Base-by-base conservation (phyloP, 2,329 filamentous ascomycete genomes). In the Trichoderma sp. region DNA sequence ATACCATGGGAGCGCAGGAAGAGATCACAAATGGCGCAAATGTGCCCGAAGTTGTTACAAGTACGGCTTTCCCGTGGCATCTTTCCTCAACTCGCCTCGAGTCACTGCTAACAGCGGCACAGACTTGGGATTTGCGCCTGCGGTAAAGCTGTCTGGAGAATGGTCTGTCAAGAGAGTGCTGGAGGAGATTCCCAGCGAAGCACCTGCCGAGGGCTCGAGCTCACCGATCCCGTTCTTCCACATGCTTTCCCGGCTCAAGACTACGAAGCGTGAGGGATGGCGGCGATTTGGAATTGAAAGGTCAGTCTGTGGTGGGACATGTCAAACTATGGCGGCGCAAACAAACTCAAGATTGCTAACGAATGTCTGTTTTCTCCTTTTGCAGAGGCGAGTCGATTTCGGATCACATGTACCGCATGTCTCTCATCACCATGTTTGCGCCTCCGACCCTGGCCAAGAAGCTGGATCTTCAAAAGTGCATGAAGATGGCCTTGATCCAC, bases 341-440 rank as follows among this genome's bases (percentile, higher is more conserved):
- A 43, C 16, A 43, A 43, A 10, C 4, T n/a, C 19, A 47, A 24
- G 21, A 16, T 4, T 31, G 37, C 55, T 53, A 55, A 68, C 49
- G 2, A 37, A 35, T 29, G 27, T 19, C 13, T 16, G 5, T 33
- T 29, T 21, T 14, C 72, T 52, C 16, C 24, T 10, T 29, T 37
- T 29, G 13, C 72, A 89, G 86, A 69, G 92, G 93, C 78, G 96
- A 99, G 81, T 97, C 93, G 2, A 97, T 99, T 77, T 88, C 93
- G 66, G 96, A 99, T 83, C 96, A 99, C 86, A 99, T 99, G 96
- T 99, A 98, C 82, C 94, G 96, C 82, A 99, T 99, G 96, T 93
- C 94, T 61, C 88, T 99, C 74, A 93, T 99, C 80, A 94, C 93
- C 72, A 92, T 99, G 90, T 88, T 97, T 73, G 94, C 93, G 2